Conservation (phyloP, 2,329 filamentous ascomycete genomes). For the Cercospora zeina region DNA sequence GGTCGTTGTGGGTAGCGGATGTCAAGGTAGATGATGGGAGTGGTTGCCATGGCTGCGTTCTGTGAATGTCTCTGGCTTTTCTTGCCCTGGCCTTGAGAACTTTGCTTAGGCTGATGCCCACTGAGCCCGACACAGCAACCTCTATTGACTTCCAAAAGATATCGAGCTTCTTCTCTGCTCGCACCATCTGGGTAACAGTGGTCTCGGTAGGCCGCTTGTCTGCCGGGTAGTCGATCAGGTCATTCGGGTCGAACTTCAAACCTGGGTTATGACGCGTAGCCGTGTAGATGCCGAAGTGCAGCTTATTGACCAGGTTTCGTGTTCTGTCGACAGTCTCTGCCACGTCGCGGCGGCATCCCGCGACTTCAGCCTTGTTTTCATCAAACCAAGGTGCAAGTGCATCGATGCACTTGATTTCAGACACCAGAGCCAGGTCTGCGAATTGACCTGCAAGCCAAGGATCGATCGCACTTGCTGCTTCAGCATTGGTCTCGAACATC, state of each 20-base stretch:
- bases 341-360: conserved; percentile 5
- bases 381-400: conserved; percentile 24
- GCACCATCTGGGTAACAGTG: conserved; percentile 48
- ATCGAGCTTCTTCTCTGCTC: conserved; percentile 53
- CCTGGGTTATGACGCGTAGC: background rate
- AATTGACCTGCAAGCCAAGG: conserved; percentile 32
- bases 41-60: conserved; percentile 52
- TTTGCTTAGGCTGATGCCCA: conserved; percentile 30
- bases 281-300: conserved; percentile 11
- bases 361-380: conserved; percentile 15
- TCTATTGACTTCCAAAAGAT: conserved; percentile 46
- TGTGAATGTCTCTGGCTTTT: conserved; percentile 43
- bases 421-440: conserved; percentile 35
- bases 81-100: conserved; percentile 36
- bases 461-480: conserved; percentile 31
- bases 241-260: conserved; percentile 23
- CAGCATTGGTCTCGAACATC: conserved; percentile 35
- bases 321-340: conserved; percentile 11
- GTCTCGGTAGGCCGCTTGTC: conserved; percentile 51
- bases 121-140: conserved; percentile 19
- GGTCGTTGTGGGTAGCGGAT: background rate
- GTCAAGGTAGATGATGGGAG: background rate
- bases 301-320: conserved; percentile 11
- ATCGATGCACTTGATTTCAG: conserved; percentile 25
- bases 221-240: conserved; percentile 51